These are phyloP conservation scores for Tetrapisispora iriomotensis DNA, from an alignment of 805 yeast species.

Conservation along the genomic window DNA sequence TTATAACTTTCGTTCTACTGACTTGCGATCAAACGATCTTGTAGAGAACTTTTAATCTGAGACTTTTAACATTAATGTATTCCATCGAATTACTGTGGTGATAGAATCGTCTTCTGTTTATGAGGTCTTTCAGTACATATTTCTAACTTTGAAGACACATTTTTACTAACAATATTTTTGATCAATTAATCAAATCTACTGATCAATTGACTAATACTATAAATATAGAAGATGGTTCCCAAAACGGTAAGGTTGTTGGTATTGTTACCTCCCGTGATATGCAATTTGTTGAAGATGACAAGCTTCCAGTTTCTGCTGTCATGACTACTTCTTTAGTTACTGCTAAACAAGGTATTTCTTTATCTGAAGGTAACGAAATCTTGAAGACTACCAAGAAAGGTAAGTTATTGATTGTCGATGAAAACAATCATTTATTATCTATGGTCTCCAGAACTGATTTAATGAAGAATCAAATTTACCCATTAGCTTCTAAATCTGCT, in stretches of 20 bases:
- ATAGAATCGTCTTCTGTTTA: too few species aligned
- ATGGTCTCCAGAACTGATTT: slow-evolving; percentile 92
- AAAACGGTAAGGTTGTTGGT: slow-evolving; percentile 87
- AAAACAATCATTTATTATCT: slow-evolving; percentile 64
- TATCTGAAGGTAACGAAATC: slow-evolving; percentile 81
- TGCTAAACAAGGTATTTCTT: slow-evolving; percentile 71
- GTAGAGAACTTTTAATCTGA: slow-evolving; percentile 60
- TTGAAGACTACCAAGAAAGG: slow-evolving; percentile 93
- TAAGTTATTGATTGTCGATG: slow-evolving; percentile 88
- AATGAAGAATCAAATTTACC: slow-evolving; percentile 90
- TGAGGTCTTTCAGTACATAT: too few species aligned
- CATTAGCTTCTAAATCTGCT: slow-evolving; percentile 88
- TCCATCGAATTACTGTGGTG: not conserved
- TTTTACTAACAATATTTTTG: slow-evolving; percentile 14
- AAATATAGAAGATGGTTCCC: slow-evolving; percentile 63
- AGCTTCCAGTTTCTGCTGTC: slow-evolving; percentile 55
- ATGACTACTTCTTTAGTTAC: slow-evolving; percentile 88
- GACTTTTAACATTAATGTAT: not conserved
- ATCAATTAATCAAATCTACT: too few species aligned
- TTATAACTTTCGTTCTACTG: slow-evolving; percentile 99
- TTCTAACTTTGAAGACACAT: too few species aligned
- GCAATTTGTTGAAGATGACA: slow-evolving; percentile 78
- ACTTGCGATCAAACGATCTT: slow-evolving; percentile 90
- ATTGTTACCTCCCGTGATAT: slow-evolving; percentile 94
- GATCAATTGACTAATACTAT: not conserved